Conservation (phyloP, 306 rosid genomes). For the Cucumis cinereus region DNA sequence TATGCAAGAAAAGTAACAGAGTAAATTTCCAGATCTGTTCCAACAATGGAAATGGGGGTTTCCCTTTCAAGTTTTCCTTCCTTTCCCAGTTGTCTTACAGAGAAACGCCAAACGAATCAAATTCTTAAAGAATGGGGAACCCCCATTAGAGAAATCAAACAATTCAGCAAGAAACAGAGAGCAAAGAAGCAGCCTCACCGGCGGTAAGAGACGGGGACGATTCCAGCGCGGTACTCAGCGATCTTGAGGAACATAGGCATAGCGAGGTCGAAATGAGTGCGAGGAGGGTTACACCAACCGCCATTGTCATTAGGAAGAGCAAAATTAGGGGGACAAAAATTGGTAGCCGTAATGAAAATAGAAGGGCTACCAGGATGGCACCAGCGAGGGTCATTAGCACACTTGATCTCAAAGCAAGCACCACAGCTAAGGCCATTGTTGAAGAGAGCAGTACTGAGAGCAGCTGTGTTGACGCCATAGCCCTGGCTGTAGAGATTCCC, state of each 20-base stretch:
- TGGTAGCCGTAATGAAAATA: slow-evolving; percentile 75
- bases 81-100: background rate
- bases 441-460: slow-evolving; percentile 86
- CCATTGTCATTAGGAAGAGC: slow-evolving; percentile 83
- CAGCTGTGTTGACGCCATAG: slow-evolving; percentile 85
- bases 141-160: background rate
- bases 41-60: background rate
- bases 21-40: background rate
- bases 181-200: slow-evolving; percentile 35
- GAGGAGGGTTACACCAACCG: slow-evolving; percentile 98
- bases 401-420: slow-evolving; percentile 80
- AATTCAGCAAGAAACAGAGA: background rate
- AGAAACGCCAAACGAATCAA: background rate
- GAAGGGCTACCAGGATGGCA: slow-evolving; percentile 87
- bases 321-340: slow-evolving; percentile 87
- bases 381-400: slow-evolving; percentile 64
- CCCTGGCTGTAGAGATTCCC: slow-evolving; percentile 96
- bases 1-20: background rate
- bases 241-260: slow-evolving; percentile 98
- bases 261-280: slow-evolving; percentile 89
- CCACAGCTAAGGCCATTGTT: slow-evolving; percentile 85
- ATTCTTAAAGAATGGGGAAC: background rate
- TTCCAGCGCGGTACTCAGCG: slow-evolving; percentile 93
- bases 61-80: background rate
- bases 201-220: slow-evolving; percentile 84